Conservation (phyloP, 2,329 filamentous ascomycete species). For the Aspergillus sp. region DNA sequence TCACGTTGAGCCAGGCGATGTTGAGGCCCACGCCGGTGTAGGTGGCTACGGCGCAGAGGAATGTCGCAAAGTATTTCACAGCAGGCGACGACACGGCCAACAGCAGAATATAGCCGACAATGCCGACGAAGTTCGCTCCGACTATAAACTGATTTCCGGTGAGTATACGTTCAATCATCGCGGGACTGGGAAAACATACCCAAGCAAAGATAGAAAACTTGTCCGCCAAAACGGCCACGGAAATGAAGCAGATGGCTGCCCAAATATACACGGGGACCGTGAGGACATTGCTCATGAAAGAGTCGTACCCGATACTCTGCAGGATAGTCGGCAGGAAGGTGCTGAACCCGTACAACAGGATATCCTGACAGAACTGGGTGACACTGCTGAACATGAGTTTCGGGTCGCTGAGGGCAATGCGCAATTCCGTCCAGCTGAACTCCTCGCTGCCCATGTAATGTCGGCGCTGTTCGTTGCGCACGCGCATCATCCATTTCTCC, state of each 20-base stretch:
- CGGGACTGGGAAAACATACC: conserved; percentile 8
- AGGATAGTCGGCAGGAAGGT: conserved; percentile 53
- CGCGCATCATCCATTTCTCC: conserved; percentile 45
- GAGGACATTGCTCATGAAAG: conserved; percentile 46
- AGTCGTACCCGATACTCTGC: conserved; percentile 43
- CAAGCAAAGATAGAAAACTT: conserved; percentile 24
- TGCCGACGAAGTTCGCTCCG: conserved; percentile 35
- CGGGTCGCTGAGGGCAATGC: conserved; percentile 41
- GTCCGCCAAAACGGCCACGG: conserved; percentile 42
- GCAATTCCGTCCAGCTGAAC: conserved; percentile 46
- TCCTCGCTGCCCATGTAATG: conserved; percentile 45
- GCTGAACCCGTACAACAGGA: conserved; percentile 49
- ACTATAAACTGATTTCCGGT: conserved; percentile 24
- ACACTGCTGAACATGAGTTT: conserved; percentile 45
- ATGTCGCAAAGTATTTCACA: conserved; percentile 45
- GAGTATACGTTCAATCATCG: conserved; percentile 2
- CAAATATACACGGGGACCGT: conserved; percentile 51
- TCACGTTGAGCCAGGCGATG: conserved; percentile 43
- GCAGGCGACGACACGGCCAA: conserved; percentile 42
- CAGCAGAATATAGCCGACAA: conserved; percentile 45
- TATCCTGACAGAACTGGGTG: conserved; percentile 47
- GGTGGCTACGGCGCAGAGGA: conserved; percentile 41
- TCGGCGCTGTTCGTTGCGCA: conserved; percentile 38
- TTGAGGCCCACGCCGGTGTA: conserved; percentile 43
- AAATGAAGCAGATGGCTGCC: conserved; percentile 41